Conservation (phyloP, 1,284 basidiomycete genomes). For the Apiotrichum gracile region DNA sequence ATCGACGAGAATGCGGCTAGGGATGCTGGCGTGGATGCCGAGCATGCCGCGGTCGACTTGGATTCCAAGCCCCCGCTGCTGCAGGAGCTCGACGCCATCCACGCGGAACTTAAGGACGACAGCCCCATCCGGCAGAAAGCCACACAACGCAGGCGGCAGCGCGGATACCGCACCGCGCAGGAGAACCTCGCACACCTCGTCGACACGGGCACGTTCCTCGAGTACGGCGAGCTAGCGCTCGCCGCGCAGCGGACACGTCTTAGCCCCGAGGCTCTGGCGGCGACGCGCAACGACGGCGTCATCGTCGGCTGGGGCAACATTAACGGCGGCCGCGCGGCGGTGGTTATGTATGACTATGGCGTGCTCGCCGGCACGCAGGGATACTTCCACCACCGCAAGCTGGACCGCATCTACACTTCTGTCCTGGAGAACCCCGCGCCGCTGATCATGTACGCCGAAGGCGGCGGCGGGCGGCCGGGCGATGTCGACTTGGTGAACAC, state of each 20-base stretch:
- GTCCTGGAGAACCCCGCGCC: conserved; percentile 17
- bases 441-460: conserved; percentile 17
- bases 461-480: conserved; percentile 15
- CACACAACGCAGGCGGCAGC: conserved; percentile 7
- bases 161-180: conserved; percentile 13
- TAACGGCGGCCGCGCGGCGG: conserved; percentile 10
- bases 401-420: conserved; percentile 14
- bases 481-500: conserved; percentile 13
- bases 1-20: neutral
- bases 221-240: conserved; percentile 16
- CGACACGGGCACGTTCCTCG: conserved; percentile 13
- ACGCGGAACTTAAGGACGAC: conserved; percentile 10
- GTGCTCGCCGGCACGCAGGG: conserved; percentile 18
- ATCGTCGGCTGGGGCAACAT: conserved; percentile 20
- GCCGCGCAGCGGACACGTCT: conserved; percentile 16
- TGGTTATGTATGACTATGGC: conserved; percentile 17
- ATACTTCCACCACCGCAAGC: conserved; percentile 18
- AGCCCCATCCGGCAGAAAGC: conserved; percentile 9
- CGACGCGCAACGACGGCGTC: conserved; percentile 18
- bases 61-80: conserved; percentile 9
- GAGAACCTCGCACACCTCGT: conserved; percentile 18
- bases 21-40: neutral
- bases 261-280: conserved; percentile 1
- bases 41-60: conserved; percentile 7
- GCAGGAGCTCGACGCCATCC: conserved; percentile 14